These are phyloP conservation scores for Pyrus betulifolia DNA, from an alignment of 306 rosid genomes.

Conservation along the genomic window DNA sequence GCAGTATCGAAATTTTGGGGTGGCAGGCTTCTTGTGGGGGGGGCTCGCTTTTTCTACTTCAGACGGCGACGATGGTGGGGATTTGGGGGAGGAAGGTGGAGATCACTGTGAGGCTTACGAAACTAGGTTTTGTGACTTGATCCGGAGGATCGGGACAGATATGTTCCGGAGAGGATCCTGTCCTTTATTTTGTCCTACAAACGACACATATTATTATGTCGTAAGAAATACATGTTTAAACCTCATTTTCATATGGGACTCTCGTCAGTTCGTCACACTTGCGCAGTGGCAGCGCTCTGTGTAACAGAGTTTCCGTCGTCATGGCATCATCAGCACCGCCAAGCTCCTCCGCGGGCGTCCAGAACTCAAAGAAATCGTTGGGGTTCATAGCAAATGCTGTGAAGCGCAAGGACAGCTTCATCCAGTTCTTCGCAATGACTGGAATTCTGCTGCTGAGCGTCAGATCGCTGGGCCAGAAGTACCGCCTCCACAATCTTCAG, in stretches of 20 bases:
- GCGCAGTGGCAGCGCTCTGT: background rate
- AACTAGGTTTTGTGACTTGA: too few species aligned
- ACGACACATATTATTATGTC: too few species aligned
- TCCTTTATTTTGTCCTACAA: too few species aligned
- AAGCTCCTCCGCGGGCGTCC: slow-evolving; percentile 19
- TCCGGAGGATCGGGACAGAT: too few species aligned
- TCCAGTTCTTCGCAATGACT: slow-evolving; percentile 69
- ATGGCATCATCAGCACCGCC: slow-evolving; percentile 53
- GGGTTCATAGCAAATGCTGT: slow-evolving; percentile 32
- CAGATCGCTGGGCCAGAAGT: slow-evolving; percentile 77
- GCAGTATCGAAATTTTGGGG: too few species aligned
- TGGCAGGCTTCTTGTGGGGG: too few species aligned
- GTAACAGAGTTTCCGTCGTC: background rate
- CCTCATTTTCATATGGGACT: background rate
- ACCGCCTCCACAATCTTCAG: slow-evolving; percentile 52
- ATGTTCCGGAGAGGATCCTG: too few species aligned
- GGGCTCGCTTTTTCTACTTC: too few species aligned
- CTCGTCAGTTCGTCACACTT: background rate
- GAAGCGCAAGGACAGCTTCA: slow-evolving; percentile 62
- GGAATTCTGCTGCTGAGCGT: slow-evolving; percentile 64
- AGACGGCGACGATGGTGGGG: too few species aligned
- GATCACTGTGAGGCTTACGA: too few species aligned
- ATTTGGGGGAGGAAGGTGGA: too few species aligned
- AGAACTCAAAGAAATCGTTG: slow-evolving; percentile 17
- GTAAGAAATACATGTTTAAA: background rate